Evolutionary conservation across 352 stramenopile genomes (phyloP), one percentile per base, ranked within the genome.

Genomic region (Blastocystis sp.): DNA sequence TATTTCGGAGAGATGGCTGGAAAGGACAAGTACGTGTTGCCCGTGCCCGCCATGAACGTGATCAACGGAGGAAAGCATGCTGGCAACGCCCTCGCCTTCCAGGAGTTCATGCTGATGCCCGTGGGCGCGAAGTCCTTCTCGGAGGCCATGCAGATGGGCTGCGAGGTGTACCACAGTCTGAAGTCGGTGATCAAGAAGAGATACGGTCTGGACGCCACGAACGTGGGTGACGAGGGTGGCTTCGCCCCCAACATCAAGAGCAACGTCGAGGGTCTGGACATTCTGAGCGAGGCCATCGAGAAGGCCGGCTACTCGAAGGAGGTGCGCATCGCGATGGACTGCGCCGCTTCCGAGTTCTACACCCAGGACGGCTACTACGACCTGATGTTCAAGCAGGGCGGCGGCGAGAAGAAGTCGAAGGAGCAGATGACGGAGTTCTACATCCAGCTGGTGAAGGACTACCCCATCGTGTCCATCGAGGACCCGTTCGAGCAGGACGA

Each of bases 401-500:
- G 95, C 91, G 92, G 95, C 90, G 95, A 95, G 90, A 89, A 91
- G 78, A 91, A 95, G 54, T 94, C 94, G 37, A 95, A 96, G 76
- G 95, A 98, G 90, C 95, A 97, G 92, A 93, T 99, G 90, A 96
- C 95, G 91, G 94, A 94, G 89, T 94, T 98, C 91, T 98, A 98
- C 94, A 94, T 96, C 90, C 92, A 96, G 73, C 96, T 98, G 91
- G 94, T 94, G 88, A 91, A 90, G 55, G 94, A 97, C 90, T 98
- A 96, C 92, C 96, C 96, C 64, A 98, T 99, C 92, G 95, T 98
- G 78, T 98, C 96, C 78, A 99, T 98, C 82, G 95, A 99, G 92
- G 97, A 99, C 93, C 96, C 96, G 87, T 98, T 98, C 91, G 96
- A 98, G 93, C 95, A 98, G 92, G 96, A 99, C 91, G 97, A 99